Conservation (phyloP, 2,329 filamentous ascomycete genomes). For the Colletotrichum karsti region DNA sequence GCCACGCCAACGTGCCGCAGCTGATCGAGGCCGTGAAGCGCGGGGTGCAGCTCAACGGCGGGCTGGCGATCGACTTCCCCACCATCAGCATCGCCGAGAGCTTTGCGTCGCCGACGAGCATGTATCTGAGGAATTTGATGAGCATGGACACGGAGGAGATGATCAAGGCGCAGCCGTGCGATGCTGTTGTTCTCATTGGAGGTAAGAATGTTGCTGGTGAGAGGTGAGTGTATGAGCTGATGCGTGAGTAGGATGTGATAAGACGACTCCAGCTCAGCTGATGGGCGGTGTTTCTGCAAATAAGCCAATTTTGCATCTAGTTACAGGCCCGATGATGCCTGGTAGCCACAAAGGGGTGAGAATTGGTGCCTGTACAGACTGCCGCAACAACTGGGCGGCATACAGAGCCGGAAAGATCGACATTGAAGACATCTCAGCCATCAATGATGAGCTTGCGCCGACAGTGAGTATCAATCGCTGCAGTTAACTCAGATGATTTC, state of each 20-base stretch:
- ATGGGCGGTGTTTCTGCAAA: constrained; percentile 82
- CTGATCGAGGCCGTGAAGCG: constrained; percentile 76
- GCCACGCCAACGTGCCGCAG: constrained; percentile 76
- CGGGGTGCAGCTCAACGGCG: constrained; percentile 73
- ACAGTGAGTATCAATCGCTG: constrained; percentile 55
- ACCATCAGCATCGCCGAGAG: constrained; percentile 77
- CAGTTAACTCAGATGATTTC: neutral
- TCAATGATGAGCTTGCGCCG: constrained; percentile 78
- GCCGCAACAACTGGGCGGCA: constrained; percentile 76
- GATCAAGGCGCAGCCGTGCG: constrained; percentile 76
- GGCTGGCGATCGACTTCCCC: constrained; percentile 76
- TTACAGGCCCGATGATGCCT: constrained; percentile 81
- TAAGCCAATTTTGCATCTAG: constrained; percentile 73
- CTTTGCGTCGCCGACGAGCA: constrained; percentile 76
- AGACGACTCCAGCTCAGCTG: constrained; percentile 77
- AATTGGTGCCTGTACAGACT: constrained; percentile 80
- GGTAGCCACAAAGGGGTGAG: constrained; percentile 71
- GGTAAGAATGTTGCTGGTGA: constrained; percentile 48
- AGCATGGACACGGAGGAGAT: constrained; percentile 85
- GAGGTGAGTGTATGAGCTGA: neutral
- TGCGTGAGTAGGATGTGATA: constrained; percentile 68
- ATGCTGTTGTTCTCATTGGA: constrained; percentile 73
- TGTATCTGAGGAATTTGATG: constrained; percentile 80
- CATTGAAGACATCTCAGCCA: constrained; percentile 74
- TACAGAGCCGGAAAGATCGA: constrained; percentile 73